phyloP scores from a whole-genome alignment of 345 rosid species.

The Euphorbia pulcherrima region DNA sequence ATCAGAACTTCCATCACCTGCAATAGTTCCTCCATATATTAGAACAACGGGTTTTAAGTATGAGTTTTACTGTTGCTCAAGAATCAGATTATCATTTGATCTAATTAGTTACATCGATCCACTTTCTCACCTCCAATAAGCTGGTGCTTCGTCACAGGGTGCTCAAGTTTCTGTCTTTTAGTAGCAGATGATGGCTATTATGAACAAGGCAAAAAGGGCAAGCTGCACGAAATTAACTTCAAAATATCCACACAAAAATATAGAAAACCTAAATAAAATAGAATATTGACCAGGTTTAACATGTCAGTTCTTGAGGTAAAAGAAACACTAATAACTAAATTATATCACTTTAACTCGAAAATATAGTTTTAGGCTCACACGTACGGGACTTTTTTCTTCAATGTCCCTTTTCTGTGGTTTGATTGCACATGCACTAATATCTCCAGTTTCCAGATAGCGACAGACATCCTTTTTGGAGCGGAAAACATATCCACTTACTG shows the following conservation, averaged over 20 bases:
- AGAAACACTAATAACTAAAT: too few relatives aligned
- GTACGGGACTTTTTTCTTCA: constrained; percentile 5
- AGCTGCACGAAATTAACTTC: background rate
- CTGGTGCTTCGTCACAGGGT: constrained; percentile 10
- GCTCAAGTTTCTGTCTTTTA: constrained; percentile 20
- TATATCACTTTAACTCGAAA: too few relatives aligned
- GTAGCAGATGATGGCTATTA: constrained; percentile 15
- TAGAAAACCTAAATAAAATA: constrained; percentile 1
- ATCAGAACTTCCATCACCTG: constrained; percentile 33
- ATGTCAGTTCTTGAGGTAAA: background rate
- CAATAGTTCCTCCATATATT: constrained; percentile 24
- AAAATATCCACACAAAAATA: background rate
- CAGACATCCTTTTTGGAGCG: constrained; percentile 33
- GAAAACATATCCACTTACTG: constrained; percentile 37
- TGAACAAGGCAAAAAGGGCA: constrained; percentile 4
- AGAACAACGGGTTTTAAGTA: constrained; percentile 7
- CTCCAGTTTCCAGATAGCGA: constrained; percentile 37
- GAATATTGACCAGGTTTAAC: too few relatives aligned
- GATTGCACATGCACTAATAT: constrained; percentile 23
- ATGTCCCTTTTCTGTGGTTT: constrained; percentile 10
- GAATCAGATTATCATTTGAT: background rate
- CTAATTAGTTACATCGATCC: background rate
- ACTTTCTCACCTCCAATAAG: constrained; percentile 21
- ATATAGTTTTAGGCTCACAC: constrained; percentile 7
- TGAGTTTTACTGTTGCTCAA: background rate